Evolutionary conservation across 2,329 filamentous ascomycete genomes (phyloP).

Genomic region (Triangularia setosa): DNA sequence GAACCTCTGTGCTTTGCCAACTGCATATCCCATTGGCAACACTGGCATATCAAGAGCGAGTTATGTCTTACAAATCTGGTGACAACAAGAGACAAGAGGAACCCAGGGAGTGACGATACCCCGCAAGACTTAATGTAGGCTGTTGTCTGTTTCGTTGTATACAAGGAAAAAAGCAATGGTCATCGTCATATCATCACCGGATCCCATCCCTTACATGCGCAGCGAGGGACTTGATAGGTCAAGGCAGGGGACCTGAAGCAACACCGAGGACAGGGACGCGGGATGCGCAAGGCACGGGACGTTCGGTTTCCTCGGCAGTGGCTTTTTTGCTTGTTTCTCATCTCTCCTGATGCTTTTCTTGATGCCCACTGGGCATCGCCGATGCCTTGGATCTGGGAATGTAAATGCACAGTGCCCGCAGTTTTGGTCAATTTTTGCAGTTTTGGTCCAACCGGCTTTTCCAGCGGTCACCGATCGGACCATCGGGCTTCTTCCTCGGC

Average conservation of each 20-base stretch:
- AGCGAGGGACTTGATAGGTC: neutral
- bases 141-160: too few relatives aligned
- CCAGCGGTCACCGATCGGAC: neutral
- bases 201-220: neutral
- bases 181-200: neutral
- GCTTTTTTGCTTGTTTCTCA: neutral
- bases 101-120: neutral
- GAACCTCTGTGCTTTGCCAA: neutral
- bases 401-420: neutral
- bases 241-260: neutral
- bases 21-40: neutral
- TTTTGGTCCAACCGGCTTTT: neutral
- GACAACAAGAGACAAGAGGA: neutral
- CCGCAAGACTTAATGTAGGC: neutral
- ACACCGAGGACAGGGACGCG: neutral
- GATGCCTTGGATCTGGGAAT: neutral
- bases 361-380: neutral
- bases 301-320: neutral
- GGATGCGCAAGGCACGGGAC: neutral
- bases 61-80: neutral
- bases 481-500: neutral
- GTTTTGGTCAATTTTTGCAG: neutral
- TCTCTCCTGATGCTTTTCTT: neutral
- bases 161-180: neutral
- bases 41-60: too few relatives aligned